These are phyloP conservation scores for Boechera stricta DNA, from an alignment of 345 rosid genomes.

Conservation along the genomic window DNA sequence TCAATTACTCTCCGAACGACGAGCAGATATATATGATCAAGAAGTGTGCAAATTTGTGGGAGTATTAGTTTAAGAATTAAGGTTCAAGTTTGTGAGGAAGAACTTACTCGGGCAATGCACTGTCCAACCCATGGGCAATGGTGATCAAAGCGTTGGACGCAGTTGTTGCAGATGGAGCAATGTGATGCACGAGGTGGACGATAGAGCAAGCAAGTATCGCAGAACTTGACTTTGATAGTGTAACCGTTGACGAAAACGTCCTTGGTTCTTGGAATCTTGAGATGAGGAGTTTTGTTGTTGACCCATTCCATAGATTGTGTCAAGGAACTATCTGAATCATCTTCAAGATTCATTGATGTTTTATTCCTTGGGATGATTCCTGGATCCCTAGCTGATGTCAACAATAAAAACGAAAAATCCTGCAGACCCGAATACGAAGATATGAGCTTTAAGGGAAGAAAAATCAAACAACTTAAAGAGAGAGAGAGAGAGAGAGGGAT, in stretches of 20 bases:
- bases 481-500: conserved; percentile 1
- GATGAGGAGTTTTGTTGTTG: conserved; percentile 58
- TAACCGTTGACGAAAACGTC: conserved; percentile 76
- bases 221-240: conserved; percentile 75
- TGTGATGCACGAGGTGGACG: conserved; percentile 98
- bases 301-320: conserved; percentile 49
- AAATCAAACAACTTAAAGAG: neutral
- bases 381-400: conserved; percentile 93
- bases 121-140: conserved; percentile 99
- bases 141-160: conserved; percentile 92
- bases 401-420: conserved; percentile 65
- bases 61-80: neutral
- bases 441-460: conserved; percentile 16
- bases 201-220: conserved; percentile 88
- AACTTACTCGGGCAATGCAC: conserved; percentile 84
- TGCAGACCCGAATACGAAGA: conserved; percentile 41
- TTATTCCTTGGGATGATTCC: conserved; percentile 90
- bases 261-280: conserved; percentile 61
- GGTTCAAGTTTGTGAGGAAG: neutral
- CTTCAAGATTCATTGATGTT: conserved; percentile 57
- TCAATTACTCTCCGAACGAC: neutral
- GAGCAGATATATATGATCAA: conserved; percentile 5
- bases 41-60: neutral
- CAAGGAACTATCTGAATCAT: conserved; percentile 44
- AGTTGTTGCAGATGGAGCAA: conserved; percentile 93